Conservation (phyloP, 2,329 filamentous ascomycete genomes). For the Aureobasidium pullulans region DNA sequence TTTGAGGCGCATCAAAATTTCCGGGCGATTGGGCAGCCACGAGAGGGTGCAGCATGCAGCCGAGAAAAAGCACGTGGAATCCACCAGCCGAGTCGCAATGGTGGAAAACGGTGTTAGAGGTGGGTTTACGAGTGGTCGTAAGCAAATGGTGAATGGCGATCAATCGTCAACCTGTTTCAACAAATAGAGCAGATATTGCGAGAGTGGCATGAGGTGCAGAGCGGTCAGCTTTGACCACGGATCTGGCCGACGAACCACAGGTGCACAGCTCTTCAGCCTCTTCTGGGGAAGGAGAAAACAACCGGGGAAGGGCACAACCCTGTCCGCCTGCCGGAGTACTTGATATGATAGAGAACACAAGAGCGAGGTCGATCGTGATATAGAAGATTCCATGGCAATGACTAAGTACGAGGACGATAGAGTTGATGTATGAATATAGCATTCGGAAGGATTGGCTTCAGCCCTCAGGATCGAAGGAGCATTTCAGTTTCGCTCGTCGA, state of each 20-base stretch:
- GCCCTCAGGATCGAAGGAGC: background rate
- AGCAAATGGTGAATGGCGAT: background rate
- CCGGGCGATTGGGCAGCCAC: background rate
- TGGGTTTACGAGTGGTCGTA: background rate
- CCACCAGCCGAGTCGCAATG: background rate
- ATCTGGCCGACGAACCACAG: background rate
- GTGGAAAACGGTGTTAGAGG: background rate
- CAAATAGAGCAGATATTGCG: background rate
- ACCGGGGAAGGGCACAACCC: background rate
- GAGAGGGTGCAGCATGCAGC: background rate
- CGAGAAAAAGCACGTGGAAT: background rate
- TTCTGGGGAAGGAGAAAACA: background rate
- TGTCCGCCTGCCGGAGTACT: background rate
- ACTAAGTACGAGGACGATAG: background rate
- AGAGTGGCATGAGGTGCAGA: background rate
- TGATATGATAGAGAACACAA: too few relatives aligned
- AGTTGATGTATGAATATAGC: background rate
- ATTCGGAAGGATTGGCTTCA: background rate
- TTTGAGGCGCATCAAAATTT: slow-evolving; percentile 8
- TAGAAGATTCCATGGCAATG: background rate
- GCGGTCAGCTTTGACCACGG: background rate
- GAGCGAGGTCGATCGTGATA: background rate
- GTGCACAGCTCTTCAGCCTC: too few relatives aligned
- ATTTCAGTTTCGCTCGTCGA: background rate
- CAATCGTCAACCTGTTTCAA: background rate